Conservation (phyloP, 169 alveolate species). For the Plasmodium adleri region DNA sequence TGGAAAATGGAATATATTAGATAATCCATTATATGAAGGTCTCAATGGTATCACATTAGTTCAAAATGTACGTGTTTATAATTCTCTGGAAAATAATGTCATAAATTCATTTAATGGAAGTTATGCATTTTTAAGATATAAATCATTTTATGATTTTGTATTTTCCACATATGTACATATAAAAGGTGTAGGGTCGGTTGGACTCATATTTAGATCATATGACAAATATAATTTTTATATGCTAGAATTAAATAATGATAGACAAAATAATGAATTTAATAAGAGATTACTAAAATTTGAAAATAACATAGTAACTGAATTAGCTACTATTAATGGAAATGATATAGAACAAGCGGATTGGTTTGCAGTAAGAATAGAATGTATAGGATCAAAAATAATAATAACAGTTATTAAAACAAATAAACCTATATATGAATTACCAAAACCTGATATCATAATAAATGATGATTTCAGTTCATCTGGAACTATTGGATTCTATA, state of each 20-base stretch:
- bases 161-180: constrained; percentile 80
- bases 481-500: constrained; percentile 88
- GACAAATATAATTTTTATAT: constrained; percentile 84
- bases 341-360: constrained; percentile 83
- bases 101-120: constrained; percentile 79
- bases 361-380: constrained; percentile 87
- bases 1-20: constrained; percentile 77
- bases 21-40: constrained; percentile 70
- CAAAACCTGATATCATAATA: constrained; percentile 82
- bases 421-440: constrained; percentile 80
- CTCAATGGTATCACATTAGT: constrained; percentile 40
- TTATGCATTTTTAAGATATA: constrained; percentile 80
- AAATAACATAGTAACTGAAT: constrained; percentile 88
- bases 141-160: constrained; percentile 82
- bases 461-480: constrained; percentile 85
- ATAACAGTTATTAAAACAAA: constrained; percentile 76
- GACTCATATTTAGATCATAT: constrained; percentile 84
- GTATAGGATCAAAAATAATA: constrained; percentile 79
- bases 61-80: constrained; percentile 75
- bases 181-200: constrained; percentile 86
- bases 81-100: constrained; percentile 20
- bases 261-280: constrained; percentile 80
- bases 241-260: constrained; percentile 82
- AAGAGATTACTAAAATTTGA: constrained; percentile 88
- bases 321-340: constrained; percentile 86